Conservation (phyloP, 2,329 filamentous ascomycete species). For the Bipolaris zeicola region DNA sequence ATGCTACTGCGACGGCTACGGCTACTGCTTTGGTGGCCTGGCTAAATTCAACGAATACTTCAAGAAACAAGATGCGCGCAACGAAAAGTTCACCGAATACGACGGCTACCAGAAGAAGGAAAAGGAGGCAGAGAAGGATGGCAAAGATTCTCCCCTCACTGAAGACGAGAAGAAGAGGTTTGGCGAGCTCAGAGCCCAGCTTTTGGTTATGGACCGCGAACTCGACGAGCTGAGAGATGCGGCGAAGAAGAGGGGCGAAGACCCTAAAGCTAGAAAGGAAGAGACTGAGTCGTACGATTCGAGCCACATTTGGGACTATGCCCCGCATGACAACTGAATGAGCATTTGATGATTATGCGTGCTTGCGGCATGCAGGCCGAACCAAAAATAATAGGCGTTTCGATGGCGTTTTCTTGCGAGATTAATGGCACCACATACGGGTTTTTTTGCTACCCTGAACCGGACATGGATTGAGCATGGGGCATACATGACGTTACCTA, state of each 20-base stretch:
- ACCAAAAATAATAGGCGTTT: conserved; percentile 4
- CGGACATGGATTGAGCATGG: background rate
- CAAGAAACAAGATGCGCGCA: conserved; percentile 51
- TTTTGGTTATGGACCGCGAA: conserved; percentile 34
- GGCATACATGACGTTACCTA: background rate
- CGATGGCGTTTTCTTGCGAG: conserved; percentile 19
- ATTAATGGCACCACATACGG: background rate
- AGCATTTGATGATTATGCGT: background rate
- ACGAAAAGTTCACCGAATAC: conserved; percentile 50
- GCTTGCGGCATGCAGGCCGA: background rate
- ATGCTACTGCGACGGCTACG: conserved; percentile 69
- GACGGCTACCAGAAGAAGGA: conserved; percentile 47
- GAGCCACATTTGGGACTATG: conserved; percentile 46
- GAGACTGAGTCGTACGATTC: conserved; percentile 45
- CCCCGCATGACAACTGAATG: conserved; percentile 28
- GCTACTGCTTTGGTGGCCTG: conserved; percentile 63
- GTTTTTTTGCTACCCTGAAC: background rate
- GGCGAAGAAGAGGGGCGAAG: conserved; percentile 44
- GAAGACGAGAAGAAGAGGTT: conserved; percentile 29
- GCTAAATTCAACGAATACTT: conserved; percentile 58
- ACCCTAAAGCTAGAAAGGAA: conserved; percentile 35
- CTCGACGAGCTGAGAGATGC: conserved; percentile 37
- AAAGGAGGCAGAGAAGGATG: conserved; percentile 40
- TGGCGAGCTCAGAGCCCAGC: conserved; percentile 25
- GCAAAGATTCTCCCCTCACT: conserved; percentile 27